Conservation (phyloP, 192 early-diverging fungal species). For the Coemansia sp. region DNA sequence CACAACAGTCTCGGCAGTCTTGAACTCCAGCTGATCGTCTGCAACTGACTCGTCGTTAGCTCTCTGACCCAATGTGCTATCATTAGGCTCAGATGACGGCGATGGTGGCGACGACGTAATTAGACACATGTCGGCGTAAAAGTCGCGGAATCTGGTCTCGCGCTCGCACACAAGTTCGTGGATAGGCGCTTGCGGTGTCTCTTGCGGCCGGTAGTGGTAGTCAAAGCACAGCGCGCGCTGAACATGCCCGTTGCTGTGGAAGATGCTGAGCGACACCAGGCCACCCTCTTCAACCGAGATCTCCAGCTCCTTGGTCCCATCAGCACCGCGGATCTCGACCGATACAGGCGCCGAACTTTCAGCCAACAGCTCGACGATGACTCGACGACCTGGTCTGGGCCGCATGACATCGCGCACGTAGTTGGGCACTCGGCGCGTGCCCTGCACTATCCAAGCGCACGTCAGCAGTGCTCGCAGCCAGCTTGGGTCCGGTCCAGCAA, state of each 20-base stretch:
- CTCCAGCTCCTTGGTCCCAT: constrained; percentile 15
- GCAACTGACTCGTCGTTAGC: neutral
- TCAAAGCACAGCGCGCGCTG: constrained; percentile 70
- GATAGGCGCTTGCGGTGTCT: constrained; percentile 75
- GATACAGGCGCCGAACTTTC: neutral
- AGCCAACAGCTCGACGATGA: constrained; percentile 15
- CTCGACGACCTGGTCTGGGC: constrained; percentile 60
- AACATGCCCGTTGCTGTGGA: constrained; percentile 37
- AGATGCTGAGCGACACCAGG: constrained; percentile 60
- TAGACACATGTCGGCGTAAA: constrained; percentile 86
- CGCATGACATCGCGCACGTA: constrained; percentile 64
- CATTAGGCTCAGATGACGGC: neutral
- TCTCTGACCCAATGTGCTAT: neutral
- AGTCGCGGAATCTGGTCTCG: constrained; percentile 83
- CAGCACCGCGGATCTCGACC: neutral
- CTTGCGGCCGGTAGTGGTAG: constrained; percentile 74
- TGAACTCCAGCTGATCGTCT: constrained; percentile 9
- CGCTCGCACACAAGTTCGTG: constrained; percentile 64
- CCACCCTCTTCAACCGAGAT: neutral
- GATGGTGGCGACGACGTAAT: constrained; percentile 4
- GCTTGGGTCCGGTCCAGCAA: constrained; percentile 67
- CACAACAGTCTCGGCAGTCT: neutral
- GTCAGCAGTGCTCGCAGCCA: constrained; percentile 89
- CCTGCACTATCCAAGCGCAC: constrained; percentile 74
- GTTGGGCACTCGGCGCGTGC: constrained; percentile 63